A percentile compares a stretch with the other conserved stretches of the same genome.
These are phyloP conservation scores for Hemileia vastatrix DNA, from an alignment of 1,284 basidiomycete genomes.

Conservation along the genomic window DNA sequence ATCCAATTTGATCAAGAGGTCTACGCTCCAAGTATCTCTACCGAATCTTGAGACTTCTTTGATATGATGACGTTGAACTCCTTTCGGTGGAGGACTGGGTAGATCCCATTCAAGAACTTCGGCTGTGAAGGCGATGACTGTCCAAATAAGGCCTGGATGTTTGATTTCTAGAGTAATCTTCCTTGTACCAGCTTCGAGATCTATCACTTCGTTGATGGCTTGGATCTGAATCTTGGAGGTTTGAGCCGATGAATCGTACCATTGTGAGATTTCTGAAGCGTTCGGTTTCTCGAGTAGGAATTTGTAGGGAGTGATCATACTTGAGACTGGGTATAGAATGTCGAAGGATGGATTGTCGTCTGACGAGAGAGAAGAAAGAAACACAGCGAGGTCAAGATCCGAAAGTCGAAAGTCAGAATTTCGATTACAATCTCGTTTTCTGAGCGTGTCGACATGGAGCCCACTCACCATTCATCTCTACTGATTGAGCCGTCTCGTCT, in stretches of 20 bases:
- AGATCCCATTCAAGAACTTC: constrained; percentile 76
- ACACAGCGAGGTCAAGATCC: too few species aligned
- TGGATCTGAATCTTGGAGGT: constrained; percentile 25
- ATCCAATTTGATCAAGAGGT: constrained; percentile 52
- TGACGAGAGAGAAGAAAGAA: too few species aligned
- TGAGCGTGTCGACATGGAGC: background rate
- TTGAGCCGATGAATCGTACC: too few species aligned
- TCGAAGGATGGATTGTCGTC: constrained; percentile 60
- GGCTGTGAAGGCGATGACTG: constrained; percentile 83
- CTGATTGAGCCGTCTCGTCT: constrained; percentile 24
- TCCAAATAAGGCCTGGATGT: constrained; percentile 83
- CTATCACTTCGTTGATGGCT: constrained; percentile 31
- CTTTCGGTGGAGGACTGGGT: constrained; percentile 52
- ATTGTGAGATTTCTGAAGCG: constrained; percentile 4
- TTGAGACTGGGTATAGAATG: constrained; percentile 54
- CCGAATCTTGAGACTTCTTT: constrained; percentile 80
- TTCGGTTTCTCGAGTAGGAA: constrained; percentile 30
- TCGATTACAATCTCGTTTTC: constrained; percentile 13
- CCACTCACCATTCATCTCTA: constrained; percentile 30
- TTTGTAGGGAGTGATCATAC: constrained; percentile 39
- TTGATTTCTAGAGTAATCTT: constrained; percentile 50
- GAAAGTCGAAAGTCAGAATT: constrained; percentile 33
- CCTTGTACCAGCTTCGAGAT: constrained; percentile 32
- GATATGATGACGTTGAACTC: constrained; percentile 70
- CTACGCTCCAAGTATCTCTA: constrained; percentile 59